A percentile compares a stretch with the other conserved stretches of the same genome.
Conservation (phyloP, 2,329 filamentous ascomycete genomes). For the Pseudogymnoascus sp. region DNA sequence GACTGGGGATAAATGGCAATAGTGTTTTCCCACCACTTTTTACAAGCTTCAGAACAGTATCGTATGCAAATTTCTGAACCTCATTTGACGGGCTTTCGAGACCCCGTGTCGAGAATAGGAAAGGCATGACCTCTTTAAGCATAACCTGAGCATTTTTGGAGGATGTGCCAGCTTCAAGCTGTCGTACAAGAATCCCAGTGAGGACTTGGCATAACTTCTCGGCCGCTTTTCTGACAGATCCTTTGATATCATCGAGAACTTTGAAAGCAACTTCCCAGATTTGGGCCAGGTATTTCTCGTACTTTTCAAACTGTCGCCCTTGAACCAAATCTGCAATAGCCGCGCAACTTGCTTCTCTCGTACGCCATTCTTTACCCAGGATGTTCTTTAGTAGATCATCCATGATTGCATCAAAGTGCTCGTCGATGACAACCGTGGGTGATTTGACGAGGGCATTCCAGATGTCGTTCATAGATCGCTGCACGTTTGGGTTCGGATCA, state of each 20-base stretch:
- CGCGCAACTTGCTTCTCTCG: constrained; percentile 83
- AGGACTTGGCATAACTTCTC: constrained; percentile 74
- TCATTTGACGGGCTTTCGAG: constrained; percentile 85
- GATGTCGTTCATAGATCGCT: constrained; percentile 93
- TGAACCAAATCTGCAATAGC: constrained; percentile 84
- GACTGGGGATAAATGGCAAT: constrained; percentile 69
- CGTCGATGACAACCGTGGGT: constrained; percentile 63
- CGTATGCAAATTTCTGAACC: constrained; percentile 73
- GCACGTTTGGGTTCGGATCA: constrained; percentile 88
- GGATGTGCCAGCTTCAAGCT: constrained; percentile 69
- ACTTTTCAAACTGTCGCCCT: constrained; percentile 65
- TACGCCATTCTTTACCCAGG: constrained; percentile 85
- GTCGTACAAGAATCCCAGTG: constrained; percentile 76
- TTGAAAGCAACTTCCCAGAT: constrained; percentile 84
- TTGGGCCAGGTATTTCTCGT: constrained; percentile 73
- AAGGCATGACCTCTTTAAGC: constrained; percentile 80
- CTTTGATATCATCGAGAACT: constrained; percentile 93
- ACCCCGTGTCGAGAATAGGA: constrained; percentile 79
- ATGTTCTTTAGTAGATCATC: constrained; percentile 79
- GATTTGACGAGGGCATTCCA: constrained; percentile 96
- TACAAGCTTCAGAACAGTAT: constrained; percentile 77
- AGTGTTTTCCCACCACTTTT: constrained; percentile 79
- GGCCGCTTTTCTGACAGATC: constrained; percentile 74
- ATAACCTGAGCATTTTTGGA: constrained; percentile 66
- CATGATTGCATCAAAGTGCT: constrained; percentile 83